phyloP scores from a whole-genome alignment of 2,329 filamentous ascomycete genomes.

The Xylaria sp. region DNA sequence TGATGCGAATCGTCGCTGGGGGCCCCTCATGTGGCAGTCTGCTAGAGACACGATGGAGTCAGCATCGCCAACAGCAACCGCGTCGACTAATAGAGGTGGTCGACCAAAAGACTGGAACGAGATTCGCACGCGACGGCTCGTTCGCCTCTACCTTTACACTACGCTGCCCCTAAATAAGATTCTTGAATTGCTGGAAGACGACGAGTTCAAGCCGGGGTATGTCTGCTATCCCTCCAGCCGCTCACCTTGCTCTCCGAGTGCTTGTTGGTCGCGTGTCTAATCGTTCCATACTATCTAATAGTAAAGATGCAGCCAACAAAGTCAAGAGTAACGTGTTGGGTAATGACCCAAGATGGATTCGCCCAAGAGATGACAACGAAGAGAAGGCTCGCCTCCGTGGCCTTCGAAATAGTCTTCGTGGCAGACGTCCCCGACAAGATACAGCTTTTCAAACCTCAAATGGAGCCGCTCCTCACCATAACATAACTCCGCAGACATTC shows the following conservation, averaged over 20 bases:
- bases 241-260: background rate
- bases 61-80: constrained; percentile 37
- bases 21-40: constrained; percentile 7
- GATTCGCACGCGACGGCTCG: constrained; percentile 58
- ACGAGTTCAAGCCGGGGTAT: constrained; percentile 54
- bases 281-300: constrained; percentile 34
- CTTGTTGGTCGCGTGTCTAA: constrained; percentile 15
- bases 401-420: constrained; percentile 46
- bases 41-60: constrained; percentile 34
- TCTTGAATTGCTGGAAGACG: constrained; percentile 55
- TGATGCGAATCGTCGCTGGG: background rate
- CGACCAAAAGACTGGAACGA: constrained; percentile 63
- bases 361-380: constrained; percentile 56
- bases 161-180: constrained; percentile 55
- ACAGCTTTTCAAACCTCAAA: constrained; percentile 36
- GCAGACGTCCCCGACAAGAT: constrained; percentile 34
- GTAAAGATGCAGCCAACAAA: constrained; percentile 64
- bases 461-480: background rate
- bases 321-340: constrained; percentile 62
- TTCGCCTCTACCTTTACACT: constrained; percentile 63
- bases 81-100: constrained; percentile 46
- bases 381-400: constrained; percentile 55
- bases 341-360: constrained; percentile 64
- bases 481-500: constrained; percentile 23
- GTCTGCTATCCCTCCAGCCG: constrained; percentile 25